Evolutionary conservation across 768 basidiomycete species (phyloP), one percentile per base, ranked within the genome.

Genomic region (Boletus bicolor): DNA sequence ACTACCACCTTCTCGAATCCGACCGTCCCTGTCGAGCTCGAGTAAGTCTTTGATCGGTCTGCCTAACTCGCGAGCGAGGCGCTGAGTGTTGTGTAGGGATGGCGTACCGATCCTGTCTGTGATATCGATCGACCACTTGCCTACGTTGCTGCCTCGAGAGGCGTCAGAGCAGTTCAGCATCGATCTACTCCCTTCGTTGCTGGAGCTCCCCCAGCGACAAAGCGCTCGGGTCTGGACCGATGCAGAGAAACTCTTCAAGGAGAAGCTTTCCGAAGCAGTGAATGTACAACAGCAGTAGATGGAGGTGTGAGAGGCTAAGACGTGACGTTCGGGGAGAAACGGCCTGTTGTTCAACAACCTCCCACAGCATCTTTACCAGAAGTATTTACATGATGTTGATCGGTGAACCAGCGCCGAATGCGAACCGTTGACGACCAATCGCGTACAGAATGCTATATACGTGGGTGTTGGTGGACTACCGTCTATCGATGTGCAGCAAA

Each of bases 81-180:
- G 44, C 60, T 64, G 64, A 35, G 19, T 39, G 55, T 43, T 55
- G 7, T 30, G 28, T 63, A 89, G 89, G 55, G 51, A 76, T 46
- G 85, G 77, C 32, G 82, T 85, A 55, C 88, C 90, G 7, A 72
- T 84, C 9, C 72, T 98, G 60, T 86, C 85, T 7, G 90, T 98
- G 59, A 84, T 97, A 60, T 94, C 97, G 14, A 98, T 99, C 58
- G 97, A 98, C 74, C 96, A 98, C 69, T 79, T 98, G 59, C 97
- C 97, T 10, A 97, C 96, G 28, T 76, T 98, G 55, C 81, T 99
- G 36, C 97, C 97, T 24, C 81, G 97, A 47, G 97, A 99, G 72
- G 89, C 96, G 5, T 97, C 94, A 1, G 96, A 99, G 73, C 94
- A 97, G 67, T 98, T 98, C 76, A 94, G 92, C 65, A 63, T 73